A percentile compares a stretch with the other conserved stretches of the same genome.
phyloP scores from a whole-genome alignment of 768 basidiomycete species.

The Phlegmacium glaucopus region DNA sequence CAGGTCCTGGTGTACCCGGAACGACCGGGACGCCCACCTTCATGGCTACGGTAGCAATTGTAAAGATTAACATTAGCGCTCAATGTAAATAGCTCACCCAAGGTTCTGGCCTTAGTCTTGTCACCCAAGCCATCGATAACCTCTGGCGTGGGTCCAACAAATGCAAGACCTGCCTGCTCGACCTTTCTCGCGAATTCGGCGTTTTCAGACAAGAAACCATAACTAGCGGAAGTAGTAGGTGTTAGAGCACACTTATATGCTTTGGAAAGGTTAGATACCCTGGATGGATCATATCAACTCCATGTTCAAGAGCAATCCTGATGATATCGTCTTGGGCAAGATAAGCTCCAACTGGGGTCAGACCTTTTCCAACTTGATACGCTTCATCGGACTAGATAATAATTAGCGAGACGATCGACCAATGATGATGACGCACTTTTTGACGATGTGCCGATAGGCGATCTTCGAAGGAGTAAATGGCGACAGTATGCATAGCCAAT shows the following conservation, averaged over 20 bases:
- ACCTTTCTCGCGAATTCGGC: constrained; percentile 97
- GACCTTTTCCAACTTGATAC: constrained; percentile 94
- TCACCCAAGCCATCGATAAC: constrained; percentile 97
- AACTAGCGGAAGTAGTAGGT: constrained; percentile 43
- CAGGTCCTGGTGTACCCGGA: constrained; percentile 96
- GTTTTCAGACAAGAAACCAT: constrained; percentile 98
- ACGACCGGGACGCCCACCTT: constrained; percentile 93
- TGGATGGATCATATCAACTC: constrained; percentile 99
- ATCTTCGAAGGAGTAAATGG: constrained; percentile 98
- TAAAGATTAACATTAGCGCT: too few species aligned
- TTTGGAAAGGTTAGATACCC: constrained; percentile 46
- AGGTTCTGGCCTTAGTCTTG: constrained; percentile 94
- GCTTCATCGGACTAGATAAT: constrained; percentile 86
- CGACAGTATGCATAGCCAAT: constrained; percentile 98
- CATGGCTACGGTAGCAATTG: constrained; percentile 52
- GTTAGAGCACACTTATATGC: background rate
- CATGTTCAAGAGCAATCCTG: constrained; percentile 93
- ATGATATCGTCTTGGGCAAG: constrained; percentile 98
- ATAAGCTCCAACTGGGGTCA: constrained; percentile 96
- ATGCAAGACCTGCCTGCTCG: constrained; percentile 95
- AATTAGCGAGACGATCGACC: constrained; percentile 28
- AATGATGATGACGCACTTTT: constrained; percentile 54
- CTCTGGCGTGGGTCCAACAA: constrained; percentile 93
- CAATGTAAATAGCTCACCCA: constrained; percentile 48
- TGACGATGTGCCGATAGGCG: constrained; percentile 95